phyloP scores from a whole-genome alignment of 2,329 filamentous ascomycete genomes.

The Neofusicoccum umdonicola region DNA sequence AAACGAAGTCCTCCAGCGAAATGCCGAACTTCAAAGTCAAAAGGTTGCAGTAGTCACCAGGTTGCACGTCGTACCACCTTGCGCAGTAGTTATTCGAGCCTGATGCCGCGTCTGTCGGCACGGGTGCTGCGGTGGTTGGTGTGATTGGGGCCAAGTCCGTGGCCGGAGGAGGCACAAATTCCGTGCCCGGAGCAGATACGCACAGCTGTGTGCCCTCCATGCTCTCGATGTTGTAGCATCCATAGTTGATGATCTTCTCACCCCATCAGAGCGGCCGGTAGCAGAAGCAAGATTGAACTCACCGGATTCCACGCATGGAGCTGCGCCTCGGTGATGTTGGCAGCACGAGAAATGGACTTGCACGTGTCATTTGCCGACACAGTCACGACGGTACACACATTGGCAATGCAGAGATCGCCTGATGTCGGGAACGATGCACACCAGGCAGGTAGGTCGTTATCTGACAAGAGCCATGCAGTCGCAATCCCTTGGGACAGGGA shows the following conservation, averaged over 20 bases:
- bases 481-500: neutral
- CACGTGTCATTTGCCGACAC: neutral
- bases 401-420: neutral
- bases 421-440: neutral
- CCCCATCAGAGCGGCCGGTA: too few species aligned
- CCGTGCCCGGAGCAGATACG: neutral
- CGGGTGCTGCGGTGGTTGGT: neutral
- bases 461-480: neutral
- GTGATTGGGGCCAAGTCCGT: neutral
- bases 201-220: neutral
- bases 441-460: neutral
- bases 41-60: conserved; percentile 37
- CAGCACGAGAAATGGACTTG: neutral
- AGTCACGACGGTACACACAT: neutral
- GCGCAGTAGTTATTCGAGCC: conserved; percentile 28
- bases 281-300: neutral
- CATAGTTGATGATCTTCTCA: neutral
- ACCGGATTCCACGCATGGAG: neutral
- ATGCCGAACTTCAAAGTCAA: conserved; percentile 31
- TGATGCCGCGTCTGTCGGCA: conserved; percentile 26
- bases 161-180: neutral
- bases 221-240: neutral
- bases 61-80: conserved; percentile 28
- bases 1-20: conserved; percentile 32
- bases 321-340: neutral